Percentiles rank a stretch among this genome's conserved stretches.
Evolutionary conservation across 805 yeast genomes (phyloP).

Genomic region (Cyberlindnera subsufficiens): DNA sequence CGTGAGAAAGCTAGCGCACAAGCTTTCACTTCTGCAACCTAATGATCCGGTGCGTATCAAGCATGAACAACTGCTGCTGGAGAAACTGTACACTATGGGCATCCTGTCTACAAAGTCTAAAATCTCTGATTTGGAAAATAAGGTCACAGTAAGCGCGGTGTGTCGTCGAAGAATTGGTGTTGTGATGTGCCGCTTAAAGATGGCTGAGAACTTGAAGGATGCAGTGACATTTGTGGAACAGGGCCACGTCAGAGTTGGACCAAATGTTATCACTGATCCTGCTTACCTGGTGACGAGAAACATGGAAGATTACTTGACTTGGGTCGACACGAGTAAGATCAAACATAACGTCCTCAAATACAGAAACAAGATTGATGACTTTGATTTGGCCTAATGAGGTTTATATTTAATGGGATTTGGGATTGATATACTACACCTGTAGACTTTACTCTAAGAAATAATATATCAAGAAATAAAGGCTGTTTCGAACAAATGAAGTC

Average conservation of each 20-base stretch:
- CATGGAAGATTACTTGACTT: constrained; percentile 93
- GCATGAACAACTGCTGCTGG: constrained; percentile 84
- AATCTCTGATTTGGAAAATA: constrained; percentile 86
- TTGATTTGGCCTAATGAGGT: constrained; percentile 34
- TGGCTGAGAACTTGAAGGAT: constrained; percentile 86
- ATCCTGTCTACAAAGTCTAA: constrained; percentile 82
- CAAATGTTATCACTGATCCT: constrained; percentile 91
- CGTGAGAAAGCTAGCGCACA: constrained; percentile 80
- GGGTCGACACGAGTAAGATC: constrained; percentile 97
- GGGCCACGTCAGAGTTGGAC: constrained; percentile 97
- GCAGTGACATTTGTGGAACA: constrained; percentile 92
- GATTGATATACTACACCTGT: background rate
- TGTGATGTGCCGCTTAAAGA: constrained; percentile 87
- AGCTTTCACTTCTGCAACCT: constrained; percentile 78
- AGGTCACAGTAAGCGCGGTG: constrained; percentile 84
- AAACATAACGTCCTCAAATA: constrained; percentile 83
- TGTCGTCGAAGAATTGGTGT: constrained; percentile 92
- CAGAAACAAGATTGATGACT: constrained; percentile 67
- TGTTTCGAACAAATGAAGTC: background rate
- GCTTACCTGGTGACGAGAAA: constrained; percentile 89
- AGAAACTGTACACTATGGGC: constrained; percentile 87
- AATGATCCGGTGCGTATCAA: constrained; percentile 81
- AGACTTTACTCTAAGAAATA: background rate
- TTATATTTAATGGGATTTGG: background rate
- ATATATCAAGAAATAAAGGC: background rate